Percentiles rank a stretch among this genome's conserved stretches.
phyloP scores from a whole-genome alignment of 257 asterid genomes.

The Solanum bukasovii region DNA sequence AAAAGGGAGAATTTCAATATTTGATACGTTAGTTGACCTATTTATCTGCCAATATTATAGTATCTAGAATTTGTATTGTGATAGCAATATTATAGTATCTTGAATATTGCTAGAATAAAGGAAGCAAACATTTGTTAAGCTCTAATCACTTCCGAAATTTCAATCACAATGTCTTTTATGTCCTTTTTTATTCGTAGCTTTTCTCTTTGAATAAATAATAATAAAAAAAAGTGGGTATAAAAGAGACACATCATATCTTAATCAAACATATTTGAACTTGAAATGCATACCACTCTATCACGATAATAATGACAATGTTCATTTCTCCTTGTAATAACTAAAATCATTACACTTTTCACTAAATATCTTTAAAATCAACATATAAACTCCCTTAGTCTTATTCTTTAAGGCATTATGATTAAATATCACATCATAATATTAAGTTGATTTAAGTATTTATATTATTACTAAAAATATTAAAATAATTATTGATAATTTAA shows the following conservation, averaged over 20 bases:
- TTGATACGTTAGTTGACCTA: not conserved
- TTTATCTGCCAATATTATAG: not conserved
- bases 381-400: not conserved
- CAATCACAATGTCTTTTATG: not conserved
- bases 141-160: not conserved
- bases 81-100: not conserved
- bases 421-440: not conserved
- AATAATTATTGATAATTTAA: not conserved
- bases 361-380: not conserved
- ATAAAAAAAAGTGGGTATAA: not conserved
- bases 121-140: not conserved
- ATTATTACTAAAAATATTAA: no score
- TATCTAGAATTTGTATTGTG: no score
- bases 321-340: not conserved
- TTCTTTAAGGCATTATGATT: not conserved
- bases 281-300: not conserved
- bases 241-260: not conserved
- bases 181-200: not conserved
- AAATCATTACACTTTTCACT: not conserved
- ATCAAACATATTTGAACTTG: not conserved
- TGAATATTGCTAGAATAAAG: not conserved
- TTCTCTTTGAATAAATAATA: not conserved
- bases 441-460: no score
- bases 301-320: not conserved
- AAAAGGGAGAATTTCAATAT: not conserved